Conservation (phyloP, 257 asterid genomes). For the Striga asiatica region DNA sequence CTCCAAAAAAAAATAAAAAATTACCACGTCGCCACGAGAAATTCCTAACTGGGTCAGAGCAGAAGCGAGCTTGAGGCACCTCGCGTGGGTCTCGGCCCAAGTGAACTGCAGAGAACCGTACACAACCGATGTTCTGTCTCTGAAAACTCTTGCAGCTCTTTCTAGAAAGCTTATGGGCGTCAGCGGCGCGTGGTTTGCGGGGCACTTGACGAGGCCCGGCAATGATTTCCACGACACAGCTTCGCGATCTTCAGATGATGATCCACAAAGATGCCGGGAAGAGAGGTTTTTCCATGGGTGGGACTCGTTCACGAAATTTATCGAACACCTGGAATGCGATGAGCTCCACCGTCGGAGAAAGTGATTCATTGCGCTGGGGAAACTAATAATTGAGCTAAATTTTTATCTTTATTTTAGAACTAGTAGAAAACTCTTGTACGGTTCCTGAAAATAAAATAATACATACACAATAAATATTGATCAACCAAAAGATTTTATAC, state of each 20-base stretch:
- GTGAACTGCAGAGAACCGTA: constrained; percentile 28
- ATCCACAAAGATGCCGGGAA: constrained; percentile 8
- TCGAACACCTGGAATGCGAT: not conserved
- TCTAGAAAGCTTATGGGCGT: constrained; percentile 42
- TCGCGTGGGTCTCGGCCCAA: constrained; percentile 31
- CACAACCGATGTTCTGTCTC: constrained; percentile 42
- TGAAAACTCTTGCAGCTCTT: constrained; percentile 39
- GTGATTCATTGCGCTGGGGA: constrained; percentile 15
- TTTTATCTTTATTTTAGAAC: too few relatives aligned
- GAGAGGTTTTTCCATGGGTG: not conserved
- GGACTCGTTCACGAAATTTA: not conserved
- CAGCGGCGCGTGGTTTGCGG: constrained; percentile 34
- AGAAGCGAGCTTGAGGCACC: constrained; percentile 42
- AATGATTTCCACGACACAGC: constrained; percentile 24
- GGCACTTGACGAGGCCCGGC: constrained; percentile 29
- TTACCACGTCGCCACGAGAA: constrained; percentile 41
- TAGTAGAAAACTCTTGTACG: too few relatives aligned
- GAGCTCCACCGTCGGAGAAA: constrained; percentile 23
- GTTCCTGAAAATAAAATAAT: too few relatives aligned
- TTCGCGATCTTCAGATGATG: constrained; percentile 8
- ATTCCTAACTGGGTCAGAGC: constrained; percentile 32
- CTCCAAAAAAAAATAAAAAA: not conserved
- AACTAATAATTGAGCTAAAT: too few relatives aligned
- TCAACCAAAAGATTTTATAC: too few relatives aligned
- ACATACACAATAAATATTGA: too few relatives aligned